phyloP scores from a whole-genome alignment of 805 yeast species.

The Candida sakaeoensis region DNA sequence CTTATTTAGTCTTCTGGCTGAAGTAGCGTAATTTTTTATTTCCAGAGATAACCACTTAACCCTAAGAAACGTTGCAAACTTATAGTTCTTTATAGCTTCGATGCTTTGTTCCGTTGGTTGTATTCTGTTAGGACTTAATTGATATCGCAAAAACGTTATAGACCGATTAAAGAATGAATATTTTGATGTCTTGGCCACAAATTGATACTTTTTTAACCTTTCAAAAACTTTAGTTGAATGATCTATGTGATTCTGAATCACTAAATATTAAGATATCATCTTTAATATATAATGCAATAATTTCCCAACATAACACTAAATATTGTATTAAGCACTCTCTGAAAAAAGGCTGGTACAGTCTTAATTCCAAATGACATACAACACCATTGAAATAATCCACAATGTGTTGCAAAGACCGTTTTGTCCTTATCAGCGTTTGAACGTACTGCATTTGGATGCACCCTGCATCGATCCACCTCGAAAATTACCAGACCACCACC shows the following conservation, averaged over 20 bases:
- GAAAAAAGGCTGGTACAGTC: slow-evolving; percentile 23
- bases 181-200: background rate
- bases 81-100: background rate
- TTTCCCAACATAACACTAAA: slow-evolving; percentile 7
- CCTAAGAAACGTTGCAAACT: background rate
- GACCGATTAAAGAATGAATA: background rate
- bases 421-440: no score
- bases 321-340: slow-evolving; percentile 8
- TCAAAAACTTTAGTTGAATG: background rate
- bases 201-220: background rate
- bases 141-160: background rate
- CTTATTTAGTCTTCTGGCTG: background rate
- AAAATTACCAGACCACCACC: no score
- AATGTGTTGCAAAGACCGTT: slow-evolving; percentile 17
- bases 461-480: no score
- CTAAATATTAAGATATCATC: slow-evolving; percentile 17
- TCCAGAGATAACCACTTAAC: background rate
- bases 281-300: slow-evolving; percentile 13
- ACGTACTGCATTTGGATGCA: no score
- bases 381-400: slow-evolving; percentile 17
- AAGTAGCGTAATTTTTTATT: background rate
- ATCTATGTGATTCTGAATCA: slow-evolving; percentile 11
- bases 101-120: background rate
- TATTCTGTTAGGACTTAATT: background rate
- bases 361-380: slow-evolving; percentile 23